Conservation (phyloP, 2,329 filamentous ascomycete genomes). For the Dothiorella sarmentorum region DNA sequence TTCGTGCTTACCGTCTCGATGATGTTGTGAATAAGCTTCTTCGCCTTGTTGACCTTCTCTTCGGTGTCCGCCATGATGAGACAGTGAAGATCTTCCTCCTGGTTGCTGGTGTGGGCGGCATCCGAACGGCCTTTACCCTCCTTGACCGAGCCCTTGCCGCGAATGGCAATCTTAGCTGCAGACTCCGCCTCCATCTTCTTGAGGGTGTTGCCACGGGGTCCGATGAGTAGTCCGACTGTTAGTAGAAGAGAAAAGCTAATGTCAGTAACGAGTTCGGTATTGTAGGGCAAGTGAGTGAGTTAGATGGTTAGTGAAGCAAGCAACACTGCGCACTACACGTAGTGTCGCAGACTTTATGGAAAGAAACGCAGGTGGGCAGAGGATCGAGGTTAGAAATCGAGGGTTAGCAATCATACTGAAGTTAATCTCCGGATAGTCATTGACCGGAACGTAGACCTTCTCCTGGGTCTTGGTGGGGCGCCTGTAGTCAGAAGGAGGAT, state of each 20-base stretch:
- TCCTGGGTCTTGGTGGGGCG: constrained; percentile 99
- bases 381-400: constrained; percentile 54
- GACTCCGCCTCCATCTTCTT: constrained; percentile 99
- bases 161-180: constrained; percentile 96
- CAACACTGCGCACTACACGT: constrained; percentile 35
- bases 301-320: constrained; percentile 40
- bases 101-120: constrained; percentile 98
- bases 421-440: constrained; percentile 99
- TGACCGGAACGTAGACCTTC: constrained; percentile 99
- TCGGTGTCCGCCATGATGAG: constrained; percentile 99
- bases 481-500: constrained; percentile 96
- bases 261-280: constrained; percentile 65
- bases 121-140: constrained; percentile 99
- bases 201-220: constrained; percentile 97
- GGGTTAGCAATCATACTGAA: constrained; percentile 99
- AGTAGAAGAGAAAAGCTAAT: constrained; percentile 71
- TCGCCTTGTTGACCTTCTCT: constrained; percentile 99
- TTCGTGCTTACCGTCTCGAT: constrained; percentile 84
- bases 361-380: constrained; percentile 41
- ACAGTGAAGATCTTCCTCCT: constrained; percentile 98
- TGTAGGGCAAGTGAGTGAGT: constrained; percentile 14
- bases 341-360: constrained; percentile 30
- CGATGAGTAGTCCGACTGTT: constrained; percentile 99
- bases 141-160: constrained; percentile 98
- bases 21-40: constrained; percentile 96